Evolutionary conservation across 495 filamentous ascomycete genomes (phyloP), one percentile per base, ranked within the genome.

Genomic region (Aspergillus ostianus): DNA sequence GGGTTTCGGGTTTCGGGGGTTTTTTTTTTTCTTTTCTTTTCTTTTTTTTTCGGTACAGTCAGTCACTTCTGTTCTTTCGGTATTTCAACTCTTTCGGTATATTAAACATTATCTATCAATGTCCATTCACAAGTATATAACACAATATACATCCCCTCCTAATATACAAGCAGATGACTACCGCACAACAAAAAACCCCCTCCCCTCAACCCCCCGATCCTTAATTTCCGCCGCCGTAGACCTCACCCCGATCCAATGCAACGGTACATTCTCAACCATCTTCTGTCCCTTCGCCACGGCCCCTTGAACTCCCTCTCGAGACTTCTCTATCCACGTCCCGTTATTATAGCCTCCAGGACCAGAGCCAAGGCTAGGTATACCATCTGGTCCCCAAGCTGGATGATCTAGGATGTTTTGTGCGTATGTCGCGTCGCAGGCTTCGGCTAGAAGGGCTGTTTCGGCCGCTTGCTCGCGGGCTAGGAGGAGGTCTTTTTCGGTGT

Each of bases 211-310:
- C 27, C 70, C 63, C 47, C 59, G 66, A 64, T 87, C 85, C 67
- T 71, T 77, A 30, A 71, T 67, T 51, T 72, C 73, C 20, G 78
- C 84, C n/a, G 71, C 68, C 5, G 70, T 67, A 12, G 75, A 80
- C 30, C 87, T 76, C 50, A 88, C 77, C 0, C 86, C 86, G 6
- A 82, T 64, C 49, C 72, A 65, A 63, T 87, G 80, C 36, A 87
- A 60, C 4, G 82, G 82, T 2, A 86, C 70, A 52, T 75, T 77
- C 51, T 83, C 82, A 17, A 84, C 67, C 55, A 75, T 76, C 54
- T 67, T 77, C 68, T 85, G 82, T 0, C 79, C 75, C 1, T 73
- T 73, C 10, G 69, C 62, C 32, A 76, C 64, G 0, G 74, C 64
- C 47, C 74, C 76, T 2, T 67, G 65, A 59, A 74, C 77, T 41